Evolutionary conservation across 1,284 basidiomycete genomes (phyloP).

Genomic region (Austropuccinia psidii): DNA sequence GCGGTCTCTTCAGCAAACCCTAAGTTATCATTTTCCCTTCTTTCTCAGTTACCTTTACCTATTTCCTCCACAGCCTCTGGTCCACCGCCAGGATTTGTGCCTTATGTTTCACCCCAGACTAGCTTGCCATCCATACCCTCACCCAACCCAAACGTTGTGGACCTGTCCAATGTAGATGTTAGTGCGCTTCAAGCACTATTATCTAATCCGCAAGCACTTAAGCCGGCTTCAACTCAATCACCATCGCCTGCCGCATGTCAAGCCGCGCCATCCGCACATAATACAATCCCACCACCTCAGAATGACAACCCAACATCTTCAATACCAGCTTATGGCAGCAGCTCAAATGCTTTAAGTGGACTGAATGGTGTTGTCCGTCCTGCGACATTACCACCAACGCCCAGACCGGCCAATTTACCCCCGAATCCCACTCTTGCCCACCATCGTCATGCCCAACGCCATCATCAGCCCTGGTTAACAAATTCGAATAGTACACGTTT

Average conservation of each 20-base stretch:
- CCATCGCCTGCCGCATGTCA: not conserved
- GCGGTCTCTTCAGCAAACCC: too few species aligned
- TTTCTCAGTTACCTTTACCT: conserved; percentile 10
- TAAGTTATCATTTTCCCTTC: conserved; percentile 9
- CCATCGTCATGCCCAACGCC: not conserved
- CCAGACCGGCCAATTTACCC: not conserved
- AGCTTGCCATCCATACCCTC: not conserved
- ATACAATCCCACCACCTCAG: not conserved
- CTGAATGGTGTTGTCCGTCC: not conserved
- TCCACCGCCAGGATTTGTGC: conserved; percentile 31
- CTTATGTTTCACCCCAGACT: not conserved
- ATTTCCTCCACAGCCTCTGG: not conserved
- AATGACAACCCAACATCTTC: not conserved
- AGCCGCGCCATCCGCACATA: too few species aligned
- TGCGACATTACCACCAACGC: not conserved
- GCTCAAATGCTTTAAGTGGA: not conserved
- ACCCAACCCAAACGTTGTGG: not conserved
- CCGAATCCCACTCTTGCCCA: not conserved
- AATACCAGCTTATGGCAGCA: not conserved
- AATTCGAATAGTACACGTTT: too few species aligned
- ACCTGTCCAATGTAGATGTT: conserved; percentile 32
- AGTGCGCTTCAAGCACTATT: conserved; percentile 22
- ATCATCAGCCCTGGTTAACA: too few species aligned
- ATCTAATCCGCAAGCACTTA: conserved; percentile 12
- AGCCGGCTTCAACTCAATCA: not conserved